phyloP scores from a whole-genome alignment of 1,139 yeast species.

The Yamadazyma membranifaciens region DNA sequence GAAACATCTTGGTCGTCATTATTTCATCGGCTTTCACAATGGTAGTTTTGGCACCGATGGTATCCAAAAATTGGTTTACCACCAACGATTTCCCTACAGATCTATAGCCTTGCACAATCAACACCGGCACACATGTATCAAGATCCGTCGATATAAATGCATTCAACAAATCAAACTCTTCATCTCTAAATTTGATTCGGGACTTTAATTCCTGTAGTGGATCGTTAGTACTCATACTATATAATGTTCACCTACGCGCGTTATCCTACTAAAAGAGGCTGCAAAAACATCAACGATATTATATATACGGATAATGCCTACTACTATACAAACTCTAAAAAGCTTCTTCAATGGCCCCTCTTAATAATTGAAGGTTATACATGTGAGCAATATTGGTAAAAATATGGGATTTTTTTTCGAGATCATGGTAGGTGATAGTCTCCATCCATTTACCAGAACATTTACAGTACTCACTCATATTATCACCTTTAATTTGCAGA shows the following conservation, averaged over 20 bases:
- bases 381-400: constrained; percentile 59
- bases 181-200: constrained; percentile 19
- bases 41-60: constrained; percentile 23
- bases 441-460: constrained; percentile 89
- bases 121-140: constrained; percentile 23
- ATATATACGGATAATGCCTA: not conserved
- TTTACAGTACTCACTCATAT: constrained; percentile 71
- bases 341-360: constrained; percentile 7
- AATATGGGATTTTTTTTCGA: constrained; percentile 45
- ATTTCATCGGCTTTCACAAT: constrained; percentile 40
- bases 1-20: constrained; percentile 34
- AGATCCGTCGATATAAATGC: constrained; percentile 25
- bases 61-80: constrained; percentile 25
- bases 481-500: constrained; percentile 60
- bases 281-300: not conserved
- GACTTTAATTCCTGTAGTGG: constrained; percentile 9
- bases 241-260: too few relatives aligned
- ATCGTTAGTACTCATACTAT: constrained; percentile 4
- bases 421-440: constrained; percentile 46
- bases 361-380: constrained; percentile 54
- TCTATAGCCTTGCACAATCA: constrained; percentile 42
- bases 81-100: constrained; percentile 40
- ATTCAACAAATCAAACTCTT: constrained; percentile 28
- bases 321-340: not conserved
- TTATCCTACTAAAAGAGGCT: too few relatives aligned